phyloP scores from a whole-genome alignment of 768 basidiomycete genomes.

The Fomitopsis serialis region DNA sequence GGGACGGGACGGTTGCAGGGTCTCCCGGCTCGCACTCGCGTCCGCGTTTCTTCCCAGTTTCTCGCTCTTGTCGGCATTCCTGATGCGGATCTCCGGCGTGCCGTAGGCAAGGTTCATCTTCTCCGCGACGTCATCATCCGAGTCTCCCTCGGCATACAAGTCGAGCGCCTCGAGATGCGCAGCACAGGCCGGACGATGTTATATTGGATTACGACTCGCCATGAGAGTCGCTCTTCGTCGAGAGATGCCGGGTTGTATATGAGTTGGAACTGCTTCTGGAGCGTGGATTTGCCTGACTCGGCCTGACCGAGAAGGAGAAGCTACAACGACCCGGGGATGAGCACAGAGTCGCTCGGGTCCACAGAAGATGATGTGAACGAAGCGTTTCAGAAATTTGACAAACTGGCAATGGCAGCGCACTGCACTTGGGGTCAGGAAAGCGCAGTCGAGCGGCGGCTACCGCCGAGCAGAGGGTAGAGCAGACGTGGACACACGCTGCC shows the following conservation, averaged over 20 bases:
- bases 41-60: neutral
- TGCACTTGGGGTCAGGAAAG: neutral
- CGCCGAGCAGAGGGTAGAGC: neutral
- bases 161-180: conserved; percentile 30
- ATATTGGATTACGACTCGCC: conserved; percentile 79
- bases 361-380: conserved; percentile 19
- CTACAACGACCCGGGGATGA: conserved; percentile 5
- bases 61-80: neutral
- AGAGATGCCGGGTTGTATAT: conserved; percentile 69
- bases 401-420: neutral
- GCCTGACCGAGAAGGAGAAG: conserved; percentile 75
- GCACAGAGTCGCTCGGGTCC: neutral
- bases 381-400: neutral
- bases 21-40: neutral
- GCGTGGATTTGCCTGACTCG: conserved; percentile 75
- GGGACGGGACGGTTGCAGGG: conserved; percentile 8
- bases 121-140: conserved; percentile 45
- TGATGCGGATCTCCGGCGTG: conserved; percentile 4
- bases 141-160: conserved; percentile 30
- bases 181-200: conserved; percentile 50
- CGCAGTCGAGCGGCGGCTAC: neutral
- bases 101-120: conserved; percentile 25
- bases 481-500: conserved; percentile 37
- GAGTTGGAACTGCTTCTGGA: conserved; percentile 82
- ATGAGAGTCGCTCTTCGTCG: conserved; percentile 65